Percentiles rank a stretch among this genome's conserved stretches.
Evolutionary conservation across 2,329 filamentous ascomycete genomes (phyloP).

Genomic region (Epicoccum sorghinum): DNA sequence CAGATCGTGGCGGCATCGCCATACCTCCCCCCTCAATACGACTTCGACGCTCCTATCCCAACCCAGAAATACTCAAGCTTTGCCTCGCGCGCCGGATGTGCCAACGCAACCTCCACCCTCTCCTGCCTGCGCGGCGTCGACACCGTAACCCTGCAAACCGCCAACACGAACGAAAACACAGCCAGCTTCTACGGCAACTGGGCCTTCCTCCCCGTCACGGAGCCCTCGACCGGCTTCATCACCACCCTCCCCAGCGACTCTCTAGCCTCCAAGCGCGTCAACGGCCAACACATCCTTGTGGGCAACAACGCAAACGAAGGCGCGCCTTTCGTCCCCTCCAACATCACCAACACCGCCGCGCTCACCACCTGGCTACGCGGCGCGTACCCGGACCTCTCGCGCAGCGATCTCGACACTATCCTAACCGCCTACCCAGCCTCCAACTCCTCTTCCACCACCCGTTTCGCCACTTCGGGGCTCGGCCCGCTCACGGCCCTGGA

Average conservation of each 20-base stretch:
- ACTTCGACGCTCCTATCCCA: conserved; percentile 53
- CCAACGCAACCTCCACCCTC: conserved; percentile 40
- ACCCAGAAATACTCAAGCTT: conserved; percentile 55
- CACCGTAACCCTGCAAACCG: conserved; percentile 45
- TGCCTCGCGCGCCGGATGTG: conserved; percentile 38
- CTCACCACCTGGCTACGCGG: conserved; percentile 51
- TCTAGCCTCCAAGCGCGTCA: conserved; percentile 43
- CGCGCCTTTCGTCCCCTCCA: conserved; percentile 52
- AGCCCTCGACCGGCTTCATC: conserved; percentile 45
- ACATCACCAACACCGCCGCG: conserved; percentile 50
- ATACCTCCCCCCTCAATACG: conserved; percentile 61
- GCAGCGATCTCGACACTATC: conserved; percentile 47
- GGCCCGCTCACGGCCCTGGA: conserved; percentile 56
- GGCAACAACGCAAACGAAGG: conserved; percentile 60
- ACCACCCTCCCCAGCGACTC: conserved; percentile 46
- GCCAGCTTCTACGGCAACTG: conserved; percentile 48
- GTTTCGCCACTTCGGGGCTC: conserved; percentile 17
- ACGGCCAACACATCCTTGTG: conserved; percentile 44
- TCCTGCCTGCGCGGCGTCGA: conserved; percentile 48
- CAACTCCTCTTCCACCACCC: conserved; percentile 18
- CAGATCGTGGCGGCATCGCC: conserved; percentile 50
- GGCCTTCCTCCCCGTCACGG: conserved; percentile 52
- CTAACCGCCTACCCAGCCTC: conserved; percentile 47
- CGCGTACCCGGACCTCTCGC: conserved; percentile 47
- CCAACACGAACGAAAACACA: conserved; percentile 43